Conservation (phyloP, 2,329 filamentous ascomycete species). For the Aspergillus fructus region DNA sequence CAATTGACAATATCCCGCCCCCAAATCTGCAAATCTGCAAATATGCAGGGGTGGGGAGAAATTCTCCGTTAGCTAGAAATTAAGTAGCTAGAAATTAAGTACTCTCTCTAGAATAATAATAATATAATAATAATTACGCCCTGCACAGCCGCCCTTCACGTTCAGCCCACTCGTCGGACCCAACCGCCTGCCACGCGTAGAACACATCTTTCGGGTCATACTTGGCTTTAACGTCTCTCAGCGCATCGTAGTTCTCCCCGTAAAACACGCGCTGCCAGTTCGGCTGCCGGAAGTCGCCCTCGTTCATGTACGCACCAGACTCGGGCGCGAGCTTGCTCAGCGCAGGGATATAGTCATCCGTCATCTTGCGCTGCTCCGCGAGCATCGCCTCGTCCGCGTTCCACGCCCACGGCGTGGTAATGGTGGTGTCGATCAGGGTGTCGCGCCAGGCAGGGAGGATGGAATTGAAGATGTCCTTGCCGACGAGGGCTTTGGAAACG, state of each 20-base stretch:
- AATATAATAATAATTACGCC: neutral
- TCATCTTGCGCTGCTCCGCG: slow-evolving; percentile 39
- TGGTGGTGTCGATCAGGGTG: slow-evolving; percentile 40
- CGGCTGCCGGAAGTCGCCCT: slow-evolving; percentile 9
- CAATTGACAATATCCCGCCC: too few species aligned
- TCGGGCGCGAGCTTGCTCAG: slow-evolving; percentile 38
- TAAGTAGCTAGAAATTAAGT: too few species aligned
- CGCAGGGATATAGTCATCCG: slow-evolving; percentile 36
- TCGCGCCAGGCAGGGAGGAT: slow-evolving; percentile 45
- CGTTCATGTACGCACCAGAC: slow-evolving; percentile 13
- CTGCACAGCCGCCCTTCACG: neutral
- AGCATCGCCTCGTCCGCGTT: slow-evolving; percentile 33
- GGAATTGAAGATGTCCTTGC: slow-evolving; percentile 42
- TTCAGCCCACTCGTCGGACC: slow-evolving; percentile 6
- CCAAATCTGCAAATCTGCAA: too few species aligned
- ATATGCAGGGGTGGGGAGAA: too few species aligned
- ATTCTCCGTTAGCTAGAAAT: too few species aligned
- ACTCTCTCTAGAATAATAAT: too few species aligned
- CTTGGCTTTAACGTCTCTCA: slow-evolving; percentile 8
- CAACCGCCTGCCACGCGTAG: slow-evolving; percentile 8
- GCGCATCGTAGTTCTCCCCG: slow-evolving; percentile 5
- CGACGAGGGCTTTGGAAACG: slow-evolving; percentile 34
- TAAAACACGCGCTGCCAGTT: slow-evolving; percentile 12
- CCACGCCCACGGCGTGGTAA: slow-evolving; percentile 41
- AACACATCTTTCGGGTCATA: slow-evolving; percentile 13